These are phyloP conservation scores for Dryadomyces quercus-mongolicae DNA, from an alignment of 2,329 filamentous ascomycete species.

Conservation along the genomic window DNA sequence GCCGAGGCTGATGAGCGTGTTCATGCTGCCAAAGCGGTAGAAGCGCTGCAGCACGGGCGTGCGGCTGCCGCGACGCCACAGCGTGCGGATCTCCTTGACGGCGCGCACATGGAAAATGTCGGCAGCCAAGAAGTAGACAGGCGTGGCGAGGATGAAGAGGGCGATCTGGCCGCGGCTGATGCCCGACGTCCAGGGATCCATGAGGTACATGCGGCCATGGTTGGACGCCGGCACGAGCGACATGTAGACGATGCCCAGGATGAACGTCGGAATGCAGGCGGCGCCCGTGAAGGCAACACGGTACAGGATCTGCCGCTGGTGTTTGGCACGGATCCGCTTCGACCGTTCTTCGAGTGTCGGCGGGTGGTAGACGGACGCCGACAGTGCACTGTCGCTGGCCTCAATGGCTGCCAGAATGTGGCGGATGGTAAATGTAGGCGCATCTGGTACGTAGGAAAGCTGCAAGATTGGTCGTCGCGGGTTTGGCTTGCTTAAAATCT, in stretches of 20 bases:
- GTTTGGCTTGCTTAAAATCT: conserved; percentile 42
- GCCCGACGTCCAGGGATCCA: conserved; percentile 57
- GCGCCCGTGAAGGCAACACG: conserved; percentile 59
- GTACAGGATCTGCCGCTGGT: conserved; percentile 54
- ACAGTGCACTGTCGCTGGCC: conserved; percentile 52
- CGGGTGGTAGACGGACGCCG: conserved; percentile 61
- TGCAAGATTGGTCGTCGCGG: conserved; percentile 54
- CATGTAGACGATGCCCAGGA: conserved; percentile 89
- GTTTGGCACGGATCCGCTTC: conserved; percentile 55
- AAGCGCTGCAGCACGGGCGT: conserved; percentile 65
- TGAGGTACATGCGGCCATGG: conserved; percentile 49
- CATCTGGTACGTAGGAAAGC: conserved; percentile 56
- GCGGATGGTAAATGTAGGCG: conserved; percentile 62
- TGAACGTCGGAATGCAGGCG: conserved; percentile 68
- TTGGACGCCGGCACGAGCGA: conserved; percentile 55
- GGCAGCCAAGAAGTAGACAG: conserved; percentile 76
- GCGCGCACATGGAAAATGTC: conserved; percentile 75
- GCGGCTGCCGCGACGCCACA: conserved; percentile 68
- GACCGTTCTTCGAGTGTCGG: conserved; percentile 77
- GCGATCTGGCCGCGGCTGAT: conserved; percentile 68
- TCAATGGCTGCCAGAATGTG: conserved; percentile 58
- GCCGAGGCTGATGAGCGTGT: conserved; percentile 80
- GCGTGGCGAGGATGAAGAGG: conserved; percentile 70
- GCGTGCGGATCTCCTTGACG: conserved; percentile 61
- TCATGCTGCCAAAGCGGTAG: conserved; percentile 94